These are phyloP conservation scores for Amniculicola lignicola DNA, from an alignment of 495 filamentous ascomycete species.

Conservation along the genomic window DNA sequence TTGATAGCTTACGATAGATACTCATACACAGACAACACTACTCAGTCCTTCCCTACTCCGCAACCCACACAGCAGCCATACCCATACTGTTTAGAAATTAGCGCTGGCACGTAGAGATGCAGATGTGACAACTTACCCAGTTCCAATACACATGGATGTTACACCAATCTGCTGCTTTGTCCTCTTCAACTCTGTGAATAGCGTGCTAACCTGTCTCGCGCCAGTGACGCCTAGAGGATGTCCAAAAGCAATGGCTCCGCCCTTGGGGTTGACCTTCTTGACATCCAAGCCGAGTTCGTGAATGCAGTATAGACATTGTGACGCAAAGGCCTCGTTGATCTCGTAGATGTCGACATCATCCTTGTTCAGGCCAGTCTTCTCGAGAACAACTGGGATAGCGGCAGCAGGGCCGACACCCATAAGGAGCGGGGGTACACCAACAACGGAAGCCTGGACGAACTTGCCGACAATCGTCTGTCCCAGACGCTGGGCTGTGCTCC, in stretches of 20 bases:
- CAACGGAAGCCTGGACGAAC: conserved; percentile 77
- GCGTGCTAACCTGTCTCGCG: conserved; percentile 85
- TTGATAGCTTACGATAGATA: too few relatives aligned
- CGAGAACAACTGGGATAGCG: conserved; percentile 86
- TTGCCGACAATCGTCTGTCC: conserved; percentile 89
- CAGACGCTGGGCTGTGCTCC: conserved; percentile 81
- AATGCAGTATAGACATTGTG: conserved; percentile 89
- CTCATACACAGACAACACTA: background rate
- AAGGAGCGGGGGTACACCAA: conserved; percentile 85
- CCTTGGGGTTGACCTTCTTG: conserved; percentile 93
- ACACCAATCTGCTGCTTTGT: conserved; percentile 80
- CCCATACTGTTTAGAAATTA: conserved; percentile 61
- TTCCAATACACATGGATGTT: conserved; percentile 95
- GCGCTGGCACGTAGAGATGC: background rate
- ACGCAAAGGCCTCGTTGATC: conserved; percentile 99
- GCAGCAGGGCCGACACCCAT: conserved; percentile 97
- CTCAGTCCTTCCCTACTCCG: conserved; percentile 55
- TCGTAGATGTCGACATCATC: conserved; percentile 96
- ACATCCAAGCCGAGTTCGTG: conserved; percentile 78
- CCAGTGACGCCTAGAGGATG: conserved; percentile 95
- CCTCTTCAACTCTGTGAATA: conserved; percentile 82
- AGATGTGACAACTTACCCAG: conserved; percentile 49
- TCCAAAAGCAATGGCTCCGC: conserved; percentile 97
- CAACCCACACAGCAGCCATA: conserved; percentile 93
- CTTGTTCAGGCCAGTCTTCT: conserved; percentile 79